phyloP scores from a whole-genome alignment of 768 basidiomycete genomes.

The Leccinum rimulosum region DNA sequence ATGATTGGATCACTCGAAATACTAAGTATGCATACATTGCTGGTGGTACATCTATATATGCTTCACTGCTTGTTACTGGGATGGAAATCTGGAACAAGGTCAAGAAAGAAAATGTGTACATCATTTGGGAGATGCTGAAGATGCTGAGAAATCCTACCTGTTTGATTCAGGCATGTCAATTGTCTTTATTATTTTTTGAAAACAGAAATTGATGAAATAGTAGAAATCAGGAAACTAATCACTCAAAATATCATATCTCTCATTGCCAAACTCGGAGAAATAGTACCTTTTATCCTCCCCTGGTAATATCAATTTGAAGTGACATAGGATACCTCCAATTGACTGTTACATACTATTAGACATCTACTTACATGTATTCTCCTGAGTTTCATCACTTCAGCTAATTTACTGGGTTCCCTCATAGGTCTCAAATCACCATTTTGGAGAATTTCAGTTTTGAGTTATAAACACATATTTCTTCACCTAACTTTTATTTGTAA shows the following conservation, averaged over 20 bases:
- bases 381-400: no score
- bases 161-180: neutral
- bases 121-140: neutral
- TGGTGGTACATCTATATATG: neutral
- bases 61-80: neutral
- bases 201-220: neutral
- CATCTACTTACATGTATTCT: no score
- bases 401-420: no score
- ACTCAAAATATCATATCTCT: neutral
- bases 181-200: no score
- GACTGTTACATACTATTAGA: no score
- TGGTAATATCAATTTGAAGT: no score
- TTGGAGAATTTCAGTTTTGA: no score
- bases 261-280: neutral
- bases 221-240: neutral
- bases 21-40: neutral
- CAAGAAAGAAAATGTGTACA: neutral
- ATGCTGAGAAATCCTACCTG: neutral
- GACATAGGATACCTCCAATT: no score
- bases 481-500: no score
- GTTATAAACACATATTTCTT: no score
- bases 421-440: no score
- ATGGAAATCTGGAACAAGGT: neutral
- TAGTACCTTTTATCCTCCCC: neutral
- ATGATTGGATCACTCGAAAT: neutral